These are phyloP conservation scores for Penicillium tannophilum DNA, from an alignment of 495 filamentous ascomycete species.

Conservation along the genomic window DNA sequence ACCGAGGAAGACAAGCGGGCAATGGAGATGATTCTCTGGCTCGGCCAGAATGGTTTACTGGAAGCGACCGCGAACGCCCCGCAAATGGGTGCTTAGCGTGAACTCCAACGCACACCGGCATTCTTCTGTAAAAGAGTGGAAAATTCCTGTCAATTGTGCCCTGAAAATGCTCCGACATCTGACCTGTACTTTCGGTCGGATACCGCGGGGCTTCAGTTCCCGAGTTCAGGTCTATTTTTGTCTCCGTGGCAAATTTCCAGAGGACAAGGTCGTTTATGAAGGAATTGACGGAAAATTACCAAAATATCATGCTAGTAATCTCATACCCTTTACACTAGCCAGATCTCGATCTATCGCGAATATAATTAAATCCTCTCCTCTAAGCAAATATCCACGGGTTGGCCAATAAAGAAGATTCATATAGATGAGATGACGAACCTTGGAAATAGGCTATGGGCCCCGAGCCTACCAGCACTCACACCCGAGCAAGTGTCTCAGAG, in stretches of 20 bases:
- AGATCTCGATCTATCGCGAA: neutral
- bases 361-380: neutral
- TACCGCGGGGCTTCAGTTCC: no score
- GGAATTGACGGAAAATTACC: neutral
- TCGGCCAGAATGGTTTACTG: slow-evolving; percentile 45
- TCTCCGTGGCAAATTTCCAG: no score
- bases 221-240: no score
- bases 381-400: no score
- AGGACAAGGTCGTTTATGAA: neutral
- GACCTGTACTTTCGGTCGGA: no score
- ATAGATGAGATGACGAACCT: no score
- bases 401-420: no score
- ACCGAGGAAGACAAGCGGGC: slow-evolving; percentile 44
- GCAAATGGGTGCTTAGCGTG: slow-evolving; percentile 1
- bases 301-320: neutral
- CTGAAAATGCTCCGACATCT: no score
- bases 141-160: neutral
- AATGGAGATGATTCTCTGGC: slow-evolving; percentile 47
- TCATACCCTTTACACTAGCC: neutral
- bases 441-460: no score
- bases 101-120: neutral
- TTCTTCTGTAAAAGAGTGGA: neutral
- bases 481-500: no score
- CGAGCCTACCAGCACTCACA: no score
- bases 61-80: slow-evolving; percentile 14